phyloP scores from a whole-genome alignment of 169 alveolate genomes.

The Plasmodium fragile region DNA sequence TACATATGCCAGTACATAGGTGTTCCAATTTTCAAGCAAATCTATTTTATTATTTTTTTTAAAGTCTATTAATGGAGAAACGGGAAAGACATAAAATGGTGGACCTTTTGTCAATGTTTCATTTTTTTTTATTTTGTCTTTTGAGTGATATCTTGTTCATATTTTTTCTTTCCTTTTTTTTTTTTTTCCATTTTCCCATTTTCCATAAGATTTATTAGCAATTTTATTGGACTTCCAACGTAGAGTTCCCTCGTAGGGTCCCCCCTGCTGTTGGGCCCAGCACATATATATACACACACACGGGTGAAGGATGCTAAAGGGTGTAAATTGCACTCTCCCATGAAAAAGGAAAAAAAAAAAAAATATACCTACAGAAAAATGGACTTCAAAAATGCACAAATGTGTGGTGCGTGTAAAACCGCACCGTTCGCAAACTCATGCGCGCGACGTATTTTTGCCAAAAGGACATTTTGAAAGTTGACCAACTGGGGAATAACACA shows the following conservation, averaged over 20 bases:
- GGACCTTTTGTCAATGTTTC: not conserved
- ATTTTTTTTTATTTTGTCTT: not conserved
- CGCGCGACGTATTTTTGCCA: not conserved
- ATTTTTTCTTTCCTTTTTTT: not conserved
- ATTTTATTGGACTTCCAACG: not conserved
- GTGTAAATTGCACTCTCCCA: slow-evolving; percentile 2
- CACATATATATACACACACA: not conserved
- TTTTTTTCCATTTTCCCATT: not conserved
- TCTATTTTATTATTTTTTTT: not conserved
- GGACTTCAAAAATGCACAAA: not conserved
- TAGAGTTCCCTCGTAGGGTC: not conserved
- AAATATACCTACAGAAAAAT: not conserved
- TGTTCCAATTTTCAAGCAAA: not conserved
- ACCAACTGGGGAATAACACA: not conserved
- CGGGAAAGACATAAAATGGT: not conserved
- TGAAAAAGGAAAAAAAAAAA: not conserved
- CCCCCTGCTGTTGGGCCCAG: not conserved
- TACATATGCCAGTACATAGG: not conserved
- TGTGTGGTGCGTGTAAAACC: not conserved
- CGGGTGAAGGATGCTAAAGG: not conserved
- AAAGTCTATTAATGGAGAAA: not conserved
- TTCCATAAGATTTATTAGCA: not conserved
- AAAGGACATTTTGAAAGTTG: not conserved
- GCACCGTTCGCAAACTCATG: not conserved
- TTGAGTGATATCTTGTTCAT: not conserved